Evolutionary conservation across 805 yeast genomes (phyloP).

Genomic region (Ogataea salicorniae): DNA sequence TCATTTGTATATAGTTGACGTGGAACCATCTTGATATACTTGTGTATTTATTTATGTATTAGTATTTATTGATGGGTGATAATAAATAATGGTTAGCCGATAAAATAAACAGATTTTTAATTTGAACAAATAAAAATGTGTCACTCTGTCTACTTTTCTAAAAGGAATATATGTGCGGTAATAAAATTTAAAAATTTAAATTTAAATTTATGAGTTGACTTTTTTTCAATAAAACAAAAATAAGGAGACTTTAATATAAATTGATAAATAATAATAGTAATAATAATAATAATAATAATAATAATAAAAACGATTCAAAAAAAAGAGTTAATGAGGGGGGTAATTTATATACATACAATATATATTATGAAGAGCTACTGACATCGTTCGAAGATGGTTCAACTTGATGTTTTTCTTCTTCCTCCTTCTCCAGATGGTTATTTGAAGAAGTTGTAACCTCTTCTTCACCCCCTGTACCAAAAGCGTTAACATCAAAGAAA

Average conservation of each 20-base stretch:
- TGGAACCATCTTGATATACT: slow-evolving; percentile 3
- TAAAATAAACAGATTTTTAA: no score
- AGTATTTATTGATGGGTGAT: no score
- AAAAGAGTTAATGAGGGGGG: no score
- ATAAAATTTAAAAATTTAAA: no score
- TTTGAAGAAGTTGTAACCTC: neutral
- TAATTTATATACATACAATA: no score
- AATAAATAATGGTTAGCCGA: neutral
- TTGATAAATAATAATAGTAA: neutral
- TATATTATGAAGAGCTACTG: no score
- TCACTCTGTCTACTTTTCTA: no score
- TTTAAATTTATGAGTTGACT: no score
- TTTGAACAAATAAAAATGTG: no score
- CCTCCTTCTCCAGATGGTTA: neutral
- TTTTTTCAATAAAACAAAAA: no score
- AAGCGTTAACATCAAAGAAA: slow-evolving; percentile 44
- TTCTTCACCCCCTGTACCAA: slow-evolving; percentile 2
- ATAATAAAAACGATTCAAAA: neutral
- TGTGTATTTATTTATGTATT: neutral
- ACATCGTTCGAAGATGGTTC: neutral
- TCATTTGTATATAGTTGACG: neutral
- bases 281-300: neutral
- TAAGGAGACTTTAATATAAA: no score
- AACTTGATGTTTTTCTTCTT: neutral
- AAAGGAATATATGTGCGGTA: no score